A percentile compares a stretch with the other conserved stretches of the same genome.
These are phyloP conservation scores for Penicillium sp. DNA, from an alignment of 2,329 filamentous ascomycete species.

Conservation along the genomic window DNA sequence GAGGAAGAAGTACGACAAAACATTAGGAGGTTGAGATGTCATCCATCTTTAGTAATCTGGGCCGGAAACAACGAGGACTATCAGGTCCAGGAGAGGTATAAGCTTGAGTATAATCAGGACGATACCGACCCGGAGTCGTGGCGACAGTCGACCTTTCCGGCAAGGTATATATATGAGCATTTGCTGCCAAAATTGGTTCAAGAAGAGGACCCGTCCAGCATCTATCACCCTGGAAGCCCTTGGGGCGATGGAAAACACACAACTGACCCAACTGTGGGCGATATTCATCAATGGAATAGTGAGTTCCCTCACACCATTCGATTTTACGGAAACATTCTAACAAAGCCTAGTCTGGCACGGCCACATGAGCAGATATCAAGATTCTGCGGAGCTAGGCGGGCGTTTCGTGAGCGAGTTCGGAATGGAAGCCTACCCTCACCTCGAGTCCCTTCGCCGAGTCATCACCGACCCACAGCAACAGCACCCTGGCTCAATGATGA, in stretches of 20 bases:
- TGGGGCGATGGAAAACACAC: not conserved
- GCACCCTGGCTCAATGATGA: not conserved
- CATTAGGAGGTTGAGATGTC: not conserved
- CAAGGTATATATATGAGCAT: not conserved
- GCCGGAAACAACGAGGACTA: not conserved
- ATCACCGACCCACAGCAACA: not conserved
- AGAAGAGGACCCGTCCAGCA: not conserved
- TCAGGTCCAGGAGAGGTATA: not conserved
- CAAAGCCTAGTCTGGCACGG: not conserved
- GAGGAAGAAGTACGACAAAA: not conserved
- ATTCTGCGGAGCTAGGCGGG: not conserved
- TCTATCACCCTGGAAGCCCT: not conserved
- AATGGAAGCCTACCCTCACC: not conserved
- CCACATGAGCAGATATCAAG: not conserved
- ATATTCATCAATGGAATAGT: not conserved
- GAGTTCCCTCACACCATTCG: not conserved
- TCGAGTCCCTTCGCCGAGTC: not conserved
- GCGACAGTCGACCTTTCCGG: not conserved
- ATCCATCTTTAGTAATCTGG: not conserved
- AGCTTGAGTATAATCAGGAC: not conserved
- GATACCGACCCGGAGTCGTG: not conserved
- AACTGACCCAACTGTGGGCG: not conserved
- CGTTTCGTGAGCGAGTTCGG: not conserved
- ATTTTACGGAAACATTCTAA: not conserved
- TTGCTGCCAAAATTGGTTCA: not conserved